These are phyloP conservation scores for Beauveria scarabaeidicola DNA, from an alignment of 2,329 filamentous ascomycete genomes.

Conservation along the genomic window DNA sequence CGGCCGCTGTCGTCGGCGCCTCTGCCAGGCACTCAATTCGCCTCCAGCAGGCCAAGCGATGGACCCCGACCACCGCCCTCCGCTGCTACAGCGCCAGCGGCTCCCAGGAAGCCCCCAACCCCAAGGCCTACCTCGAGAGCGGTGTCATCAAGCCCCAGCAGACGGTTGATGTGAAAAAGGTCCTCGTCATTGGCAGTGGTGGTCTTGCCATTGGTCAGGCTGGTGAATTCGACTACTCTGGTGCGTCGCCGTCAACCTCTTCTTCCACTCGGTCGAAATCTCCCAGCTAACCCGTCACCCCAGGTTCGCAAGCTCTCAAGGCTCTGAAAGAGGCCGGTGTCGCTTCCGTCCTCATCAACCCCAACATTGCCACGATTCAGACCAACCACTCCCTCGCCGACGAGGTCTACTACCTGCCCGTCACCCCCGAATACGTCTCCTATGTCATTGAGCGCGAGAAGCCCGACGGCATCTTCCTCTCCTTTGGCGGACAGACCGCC, in stretches of 20 bases:
- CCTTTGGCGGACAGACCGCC: slow-evolving; percentile 94
- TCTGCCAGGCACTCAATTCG: slow-evolving; percentile 26
- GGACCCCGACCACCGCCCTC: slow-evolving; percentile 38
- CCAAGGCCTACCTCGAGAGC: slow-evolving; percentile 82
- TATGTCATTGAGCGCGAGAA: slow-evolving; percentile 95
- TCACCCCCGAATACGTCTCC: slow-evolving; percentile 94
- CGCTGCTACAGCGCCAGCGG: slow-evolving; percentile 34
- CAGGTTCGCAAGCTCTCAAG: slow-evolving; percentile 92
- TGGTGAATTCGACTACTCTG: slow-evolving; percentile 97
- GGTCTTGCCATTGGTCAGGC: slow-evolving; percentile 95
- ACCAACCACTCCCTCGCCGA: slow-evolving; percentile 93
- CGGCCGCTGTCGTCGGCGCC: slow-evolving; percentile 24
- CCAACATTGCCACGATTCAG: slow-evolving; percentile 97
- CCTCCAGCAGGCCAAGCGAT: slow-evolving; percentile 32
- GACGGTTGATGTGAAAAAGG: slow-evolving; percentile 88
- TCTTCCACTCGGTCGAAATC: slow-evolving; percentile 1
- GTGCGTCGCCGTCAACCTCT: slow-evolving; percentile 43
- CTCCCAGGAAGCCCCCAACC: slow-evolving; percentile 64
- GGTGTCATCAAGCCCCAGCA: slow-evolving; percentile 74
- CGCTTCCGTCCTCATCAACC: slow-evolving; percentile 87
- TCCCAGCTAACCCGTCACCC: background rate
- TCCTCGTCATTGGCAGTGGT: slow-evolving; percentile 90
- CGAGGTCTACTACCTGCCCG: slow-evolving; percentile 95
- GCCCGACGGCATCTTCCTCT: slow-evolving; percentile 94
- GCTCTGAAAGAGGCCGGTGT: slow-evolving; percentile 94